Base-by-base conservation (phyloP, 2,329 filamentous ascomycete genomes). In the Nannizziopsis arthrosporioides region DNA sequence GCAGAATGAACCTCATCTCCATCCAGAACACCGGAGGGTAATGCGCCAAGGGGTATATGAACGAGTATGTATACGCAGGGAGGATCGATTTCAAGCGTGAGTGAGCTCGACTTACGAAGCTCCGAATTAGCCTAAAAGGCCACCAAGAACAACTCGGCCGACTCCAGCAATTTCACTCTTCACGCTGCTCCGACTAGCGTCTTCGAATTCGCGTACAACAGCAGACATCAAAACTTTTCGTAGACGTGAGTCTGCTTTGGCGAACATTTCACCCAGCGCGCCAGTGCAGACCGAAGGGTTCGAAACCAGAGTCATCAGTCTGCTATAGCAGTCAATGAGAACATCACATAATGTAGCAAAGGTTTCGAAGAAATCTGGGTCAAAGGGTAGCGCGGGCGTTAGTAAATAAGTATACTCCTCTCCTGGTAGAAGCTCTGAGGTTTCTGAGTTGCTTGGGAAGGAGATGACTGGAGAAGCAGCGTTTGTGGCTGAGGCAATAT, bases 321-420 rank as follows among this genome's bases (percentile, higher is more conserved):
- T 79, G 32, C 81, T 80, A 68, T 98, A 98, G 60, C 82, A 86
- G 64, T 96, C 92, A 58, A 95, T 93, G 52, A 98, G 71, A 2
- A 94, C 86, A 62, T 98, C 92, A 69, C 92, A 96, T 5, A 98
- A 74, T 10, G 92, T 95, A 11, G 88, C 84, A 68, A 96, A 96
- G 0, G 89, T 95, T 69, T 93, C 88, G 65, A 90, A 92, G 60
- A 94, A 98, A 66, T 98, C 92, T 0, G 92, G 92, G 55, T 96
- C 89, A 61, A 98, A 98, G 0, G 92, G 92, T 42, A 98, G 70
- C 12, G 81, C 83, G 0, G 92, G 92, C n/a, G 90, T 96, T 15
- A 95, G 75, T 1, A 98, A 74, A 63, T 90, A 82, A 0, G 81
- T 80, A 64, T 95, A 98, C 59, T 93, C 86, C 61, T 94, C 88